These are phyloP conservation scores for Colletotrichum sp. DNA, from an alignment of 2,329 filamentous ascomycete species.

Conservation along the genomic window DNA sequence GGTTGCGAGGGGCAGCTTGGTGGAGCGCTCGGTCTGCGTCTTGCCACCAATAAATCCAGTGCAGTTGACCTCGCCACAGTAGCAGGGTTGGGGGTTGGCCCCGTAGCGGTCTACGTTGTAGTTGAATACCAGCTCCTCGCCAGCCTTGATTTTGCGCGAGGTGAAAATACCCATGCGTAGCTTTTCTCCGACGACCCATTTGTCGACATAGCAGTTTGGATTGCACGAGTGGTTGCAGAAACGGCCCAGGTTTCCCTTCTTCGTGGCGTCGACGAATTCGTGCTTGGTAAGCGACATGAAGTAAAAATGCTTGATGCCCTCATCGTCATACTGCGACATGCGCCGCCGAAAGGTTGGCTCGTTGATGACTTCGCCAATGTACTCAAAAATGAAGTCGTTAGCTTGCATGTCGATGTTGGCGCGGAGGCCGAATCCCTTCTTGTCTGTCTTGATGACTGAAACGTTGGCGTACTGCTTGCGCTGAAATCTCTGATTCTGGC, in stretches of 20 bases:
- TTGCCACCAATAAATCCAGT: slow-evolving; percentile 97
- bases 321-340: slow-evolving; percentile 91
- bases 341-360: slow-evolving; percentile 87
- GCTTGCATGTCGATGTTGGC: slow-evolving; percentile 77
- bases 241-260: slow-evolving; percentile 91
- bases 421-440: slow-evolving; percentile 94
- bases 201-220: slow-evolving; percentile 98
- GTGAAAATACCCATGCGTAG: slow-evolving; percentile 99
- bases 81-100: slow-evolving; percentile 94
- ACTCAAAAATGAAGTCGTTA: slow-evolving; percentile 96
- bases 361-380: slow-evolving; percentile 97
- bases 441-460: slow-evolving; percentile 95
- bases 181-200: slow-evolving; percentile 98
- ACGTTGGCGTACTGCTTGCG: slow-evolving; percentile 88
- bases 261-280: slow-evolving; percentile 97
- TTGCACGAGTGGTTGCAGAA: slow-evolving; percentile 99
- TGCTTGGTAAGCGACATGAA: slow-evolving; percentile 98
- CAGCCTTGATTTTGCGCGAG: slow-evolving; percentile 79
- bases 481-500: slow-evolving; percentile 95
- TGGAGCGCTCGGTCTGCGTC: slow-evolving; percentile 94
- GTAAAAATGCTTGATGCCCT: slow-evolving; percentile 99
- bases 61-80: slow-evolving; percentile 93
- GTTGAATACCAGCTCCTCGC: slow-evolving; percentile 97
- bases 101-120: slow-evolving; percentile 99
- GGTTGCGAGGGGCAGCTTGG: slow-evolving; percentile 85